A percentile compares a stretch with the other conserved stretches of the same genome.
Conservation (phyloP, 164 flowering plant species). For the Magnolia changhungtana region DNA sequence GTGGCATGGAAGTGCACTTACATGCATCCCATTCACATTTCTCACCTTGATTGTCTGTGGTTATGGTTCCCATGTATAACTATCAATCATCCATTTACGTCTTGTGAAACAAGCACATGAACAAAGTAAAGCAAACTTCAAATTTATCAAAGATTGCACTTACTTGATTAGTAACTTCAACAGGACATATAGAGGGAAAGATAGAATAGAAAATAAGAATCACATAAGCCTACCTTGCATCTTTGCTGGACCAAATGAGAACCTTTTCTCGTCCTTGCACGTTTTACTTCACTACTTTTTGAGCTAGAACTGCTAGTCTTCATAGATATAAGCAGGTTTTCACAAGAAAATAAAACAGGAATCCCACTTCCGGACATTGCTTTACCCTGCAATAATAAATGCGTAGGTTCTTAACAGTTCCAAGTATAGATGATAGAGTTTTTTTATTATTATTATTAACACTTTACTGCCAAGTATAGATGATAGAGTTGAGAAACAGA, state of each 20-base stretch:
- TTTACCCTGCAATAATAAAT: constrained; percentile 16
- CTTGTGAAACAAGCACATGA: not conserved
- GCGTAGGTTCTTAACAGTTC: not conserved
- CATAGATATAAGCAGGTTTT: constrained; percentile 39
- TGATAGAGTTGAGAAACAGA: not conserved
- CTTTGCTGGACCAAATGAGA: constrained; percentile 23
- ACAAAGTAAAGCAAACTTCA: not conserved
- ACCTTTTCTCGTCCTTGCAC: constrained; percentile 21
- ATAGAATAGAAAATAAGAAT: not conserved
- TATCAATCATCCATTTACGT: not conserved
- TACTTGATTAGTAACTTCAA: not conserved
- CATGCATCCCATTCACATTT: not conserved
- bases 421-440: too few relatives aligned
- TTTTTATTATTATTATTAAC: too few relatives aligned
- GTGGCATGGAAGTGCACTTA: not conserved
- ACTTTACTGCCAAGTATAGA: too few relatives aligned
- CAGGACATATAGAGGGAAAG: not conserved
- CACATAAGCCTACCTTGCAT: constrained; percentile 46
- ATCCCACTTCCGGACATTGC: constrained; percentile 23
- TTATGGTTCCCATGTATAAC: not conserved
- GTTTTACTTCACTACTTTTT: constrained; percentile 26
- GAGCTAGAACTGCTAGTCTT: constrained; percentile 23
- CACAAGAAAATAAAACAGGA: constrained; percentile 33
- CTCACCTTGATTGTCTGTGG: too few relatives aligned
- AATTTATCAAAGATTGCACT: not conserved